A percentile compares a stretch with the other conserved stretches of the same genome.
phyloP scores from a whole-genome alignment of 2,329 filamentous ascomycete genomes.

The Plenodomus tracheiphilus region DNA sequence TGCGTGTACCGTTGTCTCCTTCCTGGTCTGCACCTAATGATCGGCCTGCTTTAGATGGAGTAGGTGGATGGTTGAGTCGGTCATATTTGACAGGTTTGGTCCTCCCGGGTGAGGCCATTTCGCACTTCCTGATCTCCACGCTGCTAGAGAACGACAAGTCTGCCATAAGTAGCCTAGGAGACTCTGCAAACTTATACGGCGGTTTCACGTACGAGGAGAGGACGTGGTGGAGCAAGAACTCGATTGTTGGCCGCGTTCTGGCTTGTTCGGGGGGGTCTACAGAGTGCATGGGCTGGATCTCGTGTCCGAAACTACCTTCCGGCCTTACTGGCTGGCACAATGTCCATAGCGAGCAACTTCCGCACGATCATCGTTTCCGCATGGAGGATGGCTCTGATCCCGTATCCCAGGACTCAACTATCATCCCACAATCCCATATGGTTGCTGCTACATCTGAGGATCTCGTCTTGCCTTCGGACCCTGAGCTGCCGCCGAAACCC shows the following conservation, averaged over 20 bases:
- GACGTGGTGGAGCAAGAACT: conserved; percentile 62
- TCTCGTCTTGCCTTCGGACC: conserved; percentile 45
- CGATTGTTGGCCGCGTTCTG: conserved; percentile 58
- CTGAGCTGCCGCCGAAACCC: conserved; percentile 13
- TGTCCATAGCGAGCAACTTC: conserved; percentile 43
- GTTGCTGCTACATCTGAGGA: conserved; percentile 36
- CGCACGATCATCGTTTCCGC: conserved; percentile 40
- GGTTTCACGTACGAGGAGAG: conserved; percentile 56
- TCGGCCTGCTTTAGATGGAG: conserved; percentile 25
- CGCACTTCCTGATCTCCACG: conserved; percentile 59
- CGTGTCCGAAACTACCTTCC: conserved; percentile 46
- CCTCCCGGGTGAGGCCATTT: conserved; percentile 57
- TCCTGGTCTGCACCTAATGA: conserved; percentile 15
- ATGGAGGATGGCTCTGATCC: conserved; percentile 40
- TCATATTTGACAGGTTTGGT: conserved; percentile 60
- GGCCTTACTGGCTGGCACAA: conserved; percentile 54
- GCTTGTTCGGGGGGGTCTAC: conserved; percentile 49
- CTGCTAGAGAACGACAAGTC: conserved; percentile 58
- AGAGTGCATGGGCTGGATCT: conserved; percentile 62
- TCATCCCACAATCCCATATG: conserved; percentile 30
- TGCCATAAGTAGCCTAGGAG: conserved; percentile 54
- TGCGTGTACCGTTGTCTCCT: conserved; percentile 37
- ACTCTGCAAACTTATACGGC: conserved; percentile 57
- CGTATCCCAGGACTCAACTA: conserved; percentile 41
- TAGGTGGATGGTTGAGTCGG: conserved; percentile 59